phyloP scores from a whole-genome alignment of 2,329 filamentous ascomycete genomes.

The Pseudogymnoascus sp. region DNA sequence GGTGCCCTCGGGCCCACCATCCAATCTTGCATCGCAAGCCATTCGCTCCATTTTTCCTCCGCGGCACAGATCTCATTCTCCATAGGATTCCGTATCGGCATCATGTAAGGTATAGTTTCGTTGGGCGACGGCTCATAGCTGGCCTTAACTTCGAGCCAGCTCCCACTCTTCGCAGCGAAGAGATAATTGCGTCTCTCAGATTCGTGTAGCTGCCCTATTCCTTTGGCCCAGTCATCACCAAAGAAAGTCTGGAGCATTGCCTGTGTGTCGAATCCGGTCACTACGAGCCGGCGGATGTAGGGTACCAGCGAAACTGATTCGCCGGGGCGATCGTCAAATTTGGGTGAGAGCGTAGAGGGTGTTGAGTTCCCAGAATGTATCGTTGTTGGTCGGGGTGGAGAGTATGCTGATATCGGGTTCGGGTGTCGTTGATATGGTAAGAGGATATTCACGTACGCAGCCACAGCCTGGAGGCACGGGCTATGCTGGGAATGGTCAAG shows the following conservation, averaged over 20 bases:
- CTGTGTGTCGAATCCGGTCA: conserved; percentile 82
- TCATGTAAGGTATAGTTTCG: conserved; percentile 80
- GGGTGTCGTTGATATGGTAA: conserved; percentile 69
- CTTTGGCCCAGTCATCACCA: conserved; percentile 80
- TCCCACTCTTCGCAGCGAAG: conserved; percentile 87
- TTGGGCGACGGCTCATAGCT: conserved; percentile 81
- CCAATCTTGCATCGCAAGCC: conserved; percentile 97
- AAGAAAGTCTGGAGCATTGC: conserved; percentile 92
- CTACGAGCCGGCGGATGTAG: conserved; percentile 82
- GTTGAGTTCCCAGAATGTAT: conserved; percentile 16
- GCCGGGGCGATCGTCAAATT: conserved; percentile 12
- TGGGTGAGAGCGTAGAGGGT: conserved; percentile 23
- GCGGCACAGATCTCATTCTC: conserved; percentile 75
- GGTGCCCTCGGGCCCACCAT: conserved; percentile 83
- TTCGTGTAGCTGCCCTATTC: conserved; percentile 76
- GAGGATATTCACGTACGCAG: conserved; percentile 84
- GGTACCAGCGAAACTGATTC: conserved; percentile 63
- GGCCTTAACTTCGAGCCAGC: conserved; percentile 80
- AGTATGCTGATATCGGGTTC: conserved; percentile 35
- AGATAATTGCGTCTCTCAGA: conserved; percentile 89
- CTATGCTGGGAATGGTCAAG: conserved; percentile 84
- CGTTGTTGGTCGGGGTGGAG: conserved; percentile 28
- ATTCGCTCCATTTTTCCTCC: conserved; percentile 84
- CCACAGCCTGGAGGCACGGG: conserved; percentile 74
- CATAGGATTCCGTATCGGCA: conserved; percentile 66